Percentiles rank a stretch among this genome's conserved stretches.
These are phyloP conservation scores for Niveomyces coronatus DNA, from an alignment of 2,329 filamentous ascomycete genomes.

Conservation along the genomic window DNA sequence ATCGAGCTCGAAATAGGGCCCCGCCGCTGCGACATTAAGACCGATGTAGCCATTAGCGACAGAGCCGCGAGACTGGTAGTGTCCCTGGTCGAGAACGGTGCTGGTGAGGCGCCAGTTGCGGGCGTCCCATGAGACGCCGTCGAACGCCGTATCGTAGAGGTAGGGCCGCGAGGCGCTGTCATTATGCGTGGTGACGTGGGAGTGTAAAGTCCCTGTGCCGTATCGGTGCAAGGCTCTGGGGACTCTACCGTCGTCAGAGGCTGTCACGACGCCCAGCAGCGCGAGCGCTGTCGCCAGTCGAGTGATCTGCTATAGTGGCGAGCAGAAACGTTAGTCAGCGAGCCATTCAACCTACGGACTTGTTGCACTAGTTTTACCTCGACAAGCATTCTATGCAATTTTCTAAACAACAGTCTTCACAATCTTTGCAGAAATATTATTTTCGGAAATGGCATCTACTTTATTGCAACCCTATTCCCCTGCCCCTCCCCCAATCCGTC, in stretches of 20 bases:
- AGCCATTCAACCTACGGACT: too few species aligned
- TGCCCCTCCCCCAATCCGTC: too few species aligned
- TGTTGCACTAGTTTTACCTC: too few species aligned
- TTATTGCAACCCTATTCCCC: too few species aligned
- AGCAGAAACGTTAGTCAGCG: too few species aligned
- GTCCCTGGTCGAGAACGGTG: conserved; percentile 16
- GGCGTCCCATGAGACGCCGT: conserved; percentile 18
- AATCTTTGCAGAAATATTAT: too few species aligned
- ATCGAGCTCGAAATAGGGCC: conserved; percentile 20
- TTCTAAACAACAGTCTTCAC: too few species aligned
- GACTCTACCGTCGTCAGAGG: not conserved
- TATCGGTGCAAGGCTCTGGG: not conserved
- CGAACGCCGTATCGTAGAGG: conserved; percentile 16
- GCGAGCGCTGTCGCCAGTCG: not conserved
- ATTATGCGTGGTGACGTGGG: not conserved
- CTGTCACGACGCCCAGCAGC: not conserved
- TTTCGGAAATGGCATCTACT: too few species aligned
- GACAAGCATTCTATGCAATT: too few species aligned
- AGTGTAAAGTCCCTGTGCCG: not conserved
- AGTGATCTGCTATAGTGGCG: not conserved
- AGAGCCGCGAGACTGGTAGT: conserved; percentile 19
- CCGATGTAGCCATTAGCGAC: conserved; percentile 21
- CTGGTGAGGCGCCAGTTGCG: conserved; percentile 18
- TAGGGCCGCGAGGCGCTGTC: not conserved
- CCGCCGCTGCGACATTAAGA: conserved; percentile 17